Base-by-base conservation (phyloP, 1,284 basidiomycete genomes). In the Melampsora larici-populina region DNA sequence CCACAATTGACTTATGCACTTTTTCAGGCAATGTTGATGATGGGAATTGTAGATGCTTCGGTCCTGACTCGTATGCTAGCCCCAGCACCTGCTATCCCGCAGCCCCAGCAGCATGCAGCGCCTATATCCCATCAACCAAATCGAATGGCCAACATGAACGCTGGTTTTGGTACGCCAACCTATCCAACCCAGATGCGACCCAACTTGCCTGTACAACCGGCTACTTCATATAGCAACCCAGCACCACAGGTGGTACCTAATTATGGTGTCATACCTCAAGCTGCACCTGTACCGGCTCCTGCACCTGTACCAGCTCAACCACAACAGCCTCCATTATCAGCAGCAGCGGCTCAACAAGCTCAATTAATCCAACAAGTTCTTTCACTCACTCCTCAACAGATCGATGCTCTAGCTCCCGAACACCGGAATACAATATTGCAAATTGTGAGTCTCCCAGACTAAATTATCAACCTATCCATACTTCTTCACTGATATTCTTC, bases 1-100 rank as follows among this genome's bases (percentile, higher is more conserved):
- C 96, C 97, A 18, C 96, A 99, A 85, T 88, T 97, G 21, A 91
- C 94, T 1, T 99, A 98, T 83, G 96, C 96, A 0, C 87, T 99
- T 24, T 98, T 99, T 86, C 96, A 98, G 85, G 92, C 93, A 0
- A 89, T 99, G 82, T 86, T 99, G 6, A 87, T 97, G 78, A 93
- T 97, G 87, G 93, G 96, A 83, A 93, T 99, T 31, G 93, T 99
- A 66, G 95, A 98, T 81, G 89, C 91, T 0, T 88, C 89, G 1
- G 90, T 97, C 70, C 87, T 98, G 1, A 87, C 90, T 82, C 89
- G 90, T 81, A 82, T 87, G 82, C 51, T 80, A 18, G 73, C 74
- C 2, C 69, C 73, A 63, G 33, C 70, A 8, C 64, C 65, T n/a
- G 49, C 67, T 33, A 40, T 40, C n/a, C 49, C 63, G 51, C 71